phyloP scores from a whole-genome alignment of 2,329 filamentous ascomycete genomes.

The Pseudogymnoascus sp. region DNA sequence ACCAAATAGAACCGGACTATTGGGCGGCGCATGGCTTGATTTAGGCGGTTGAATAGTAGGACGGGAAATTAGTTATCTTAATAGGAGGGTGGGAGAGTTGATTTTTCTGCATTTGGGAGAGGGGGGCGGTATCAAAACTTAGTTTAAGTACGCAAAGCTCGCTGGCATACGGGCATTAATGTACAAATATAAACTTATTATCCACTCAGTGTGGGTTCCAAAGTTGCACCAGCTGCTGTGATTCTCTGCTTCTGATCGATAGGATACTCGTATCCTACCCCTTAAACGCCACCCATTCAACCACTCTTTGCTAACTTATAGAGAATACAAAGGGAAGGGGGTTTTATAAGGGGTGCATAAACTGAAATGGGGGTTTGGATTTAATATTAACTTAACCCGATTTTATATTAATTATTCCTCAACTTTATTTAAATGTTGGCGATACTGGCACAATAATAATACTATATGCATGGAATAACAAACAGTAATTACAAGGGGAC shows the following conservation, averaged over 20 bases:
- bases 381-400: background rate
- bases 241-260: background rate
- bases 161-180: slow-evolving; percentile 3
- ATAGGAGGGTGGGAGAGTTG: background rate
- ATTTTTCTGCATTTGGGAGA: background rate
- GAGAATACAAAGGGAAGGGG: no score
- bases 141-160: background rate
- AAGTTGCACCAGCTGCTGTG: background rate
- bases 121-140: background rate
- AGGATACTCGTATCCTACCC: background rate
- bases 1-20: slow-evolving; percentile 7
- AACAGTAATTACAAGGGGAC: background rate
- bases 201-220: background rate
- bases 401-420: background rate
- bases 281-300: background rate
- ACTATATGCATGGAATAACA: background rate
- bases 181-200: background rate
- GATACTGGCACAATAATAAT: background rate
- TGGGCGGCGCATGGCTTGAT: background rate
- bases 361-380: background rate
- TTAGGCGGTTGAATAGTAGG: background rate
- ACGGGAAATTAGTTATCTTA: slow-evolving; percentile 1
- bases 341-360: no score
- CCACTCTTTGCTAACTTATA: background rate
- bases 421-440: background rate